These are phyloP conservation scores for Trichosporon faecale DNA, from an alignment of 1,284 basidiomycete species.

Conservation along the genomic window DNA sequence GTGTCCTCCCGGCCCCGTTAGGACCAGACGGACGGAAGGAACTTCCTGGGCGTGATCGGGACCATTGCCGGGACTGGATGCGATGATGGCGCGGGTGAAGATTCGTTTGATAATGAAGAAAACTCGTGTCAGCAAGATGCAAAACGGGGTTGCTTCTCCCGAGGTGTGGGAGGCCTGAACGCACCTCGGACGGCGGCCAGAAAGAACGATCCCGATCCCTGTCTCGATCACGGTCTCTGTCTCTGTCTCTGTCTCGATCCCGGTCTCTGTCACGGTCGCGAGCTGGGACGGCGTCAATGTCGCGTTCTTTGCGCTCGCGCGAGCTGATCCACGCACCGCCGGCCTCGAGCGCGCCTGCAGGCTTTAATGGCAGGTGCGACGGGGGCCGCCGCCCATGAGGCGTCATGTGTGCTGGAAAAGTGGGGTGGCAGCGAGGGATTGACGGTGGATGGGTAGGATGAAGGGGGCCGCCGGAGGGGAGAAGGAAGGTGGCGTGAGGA, in stretches of 20 bases:
- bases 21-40: conserved; percentile 20
- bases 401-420: conserved; percentile 20
- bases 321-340: conserved; percentile 16
- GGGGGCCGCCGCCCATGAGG: conserved; percentile 29
- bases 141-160: not conserved
- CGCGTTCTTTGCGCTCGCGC: conserved; percentile 17
- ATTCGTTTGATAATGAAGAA: not conserved
- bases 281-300: conserved; percentile 27
- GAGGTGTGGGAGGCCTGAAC: not conserved
- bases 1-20: conserved; percentile 19
- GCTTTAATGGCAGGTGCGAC: conserved; percentile 26
- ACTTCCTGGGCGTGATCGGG: conserved; percentile 13
- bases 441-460: not conserved
- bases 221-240: not conserved
- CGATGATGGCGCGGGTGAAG: not conserved
- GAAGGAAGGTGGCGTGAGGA: conserved; percentile 8
- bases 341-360: conserved; percentile 22
- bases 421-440: not conserved
- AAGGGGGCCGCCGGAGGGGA: not conserved
- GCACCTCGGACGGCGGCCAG: conserved; percentile 20
- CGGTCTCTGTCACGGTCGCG: conserved; percentile 16
- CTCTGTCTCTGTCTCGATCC: conserved; percentile 13
- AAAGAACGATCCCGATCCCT: not conserved
- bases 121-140: not conserved
- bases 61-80: conserved; percentile 17